Conservation (phyloP, 805 yeast genomes). For the Myxozyma mucilagina region DNA sequence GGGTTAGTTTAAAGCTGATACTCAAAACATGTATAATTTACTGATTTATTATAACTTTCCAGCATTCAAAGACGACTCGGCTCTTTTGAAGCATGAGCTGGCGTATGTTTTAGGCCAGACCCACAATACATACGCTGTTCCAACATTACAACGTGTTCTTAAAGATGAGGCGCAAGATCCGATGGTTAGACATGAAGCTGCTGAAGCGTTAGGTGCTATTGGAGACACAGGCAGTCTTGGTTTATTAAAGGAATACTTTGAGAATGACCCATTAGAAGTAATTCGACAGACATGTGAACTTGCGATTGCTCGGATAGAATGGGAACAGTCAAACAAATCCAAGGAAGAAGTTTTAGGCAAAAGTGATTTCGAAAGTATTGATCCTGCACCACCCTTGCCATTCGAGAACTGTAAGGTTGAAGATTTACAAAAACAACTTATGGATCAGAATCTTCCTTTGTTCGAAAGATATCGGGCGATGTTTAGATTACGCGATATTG, state of each 20-base stretch:
- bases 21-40: neutral
- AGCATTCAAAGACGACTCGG: constrained; percentile 71
- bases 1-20: constrained; percentile 41
- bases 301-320: constrained; percentile 90
- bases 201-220: constrained; percentile 96
- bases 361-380: constrained; percentile 82
- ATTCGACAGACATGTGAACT: constrained; percentile 97
- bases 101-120: constrained; percentile 98
- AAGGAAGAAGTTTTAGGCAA: constrained; percentile 69
- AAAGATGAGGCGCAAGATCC: constrained; percentile 62
- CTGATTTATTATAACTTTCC: neutral
- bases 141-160: constrained; percentile 70
- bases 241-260: constrained; percentile 60
- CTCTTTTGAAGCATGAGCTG: constrained; percentile 93
- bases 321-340: constrained; percentile 75
- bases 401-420: constrained; percentile 54
- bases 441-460: constrained; percentile 73
- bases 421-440: constrained; percentile 65
- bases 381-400: constrained; percentile 98
- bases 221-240: constrained; percentile 75
- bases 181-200: constrained; percentile 99
- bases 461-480: constrained; percentile 97
- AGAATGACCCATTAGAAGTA: constrained; percentile 78
- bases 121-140: constrained; percentile 75
- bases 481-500: constrained; percentile 96